Conservation (phyloP, 768 basidiomycete genomes). For the Leccinum imitatum region DNA sequence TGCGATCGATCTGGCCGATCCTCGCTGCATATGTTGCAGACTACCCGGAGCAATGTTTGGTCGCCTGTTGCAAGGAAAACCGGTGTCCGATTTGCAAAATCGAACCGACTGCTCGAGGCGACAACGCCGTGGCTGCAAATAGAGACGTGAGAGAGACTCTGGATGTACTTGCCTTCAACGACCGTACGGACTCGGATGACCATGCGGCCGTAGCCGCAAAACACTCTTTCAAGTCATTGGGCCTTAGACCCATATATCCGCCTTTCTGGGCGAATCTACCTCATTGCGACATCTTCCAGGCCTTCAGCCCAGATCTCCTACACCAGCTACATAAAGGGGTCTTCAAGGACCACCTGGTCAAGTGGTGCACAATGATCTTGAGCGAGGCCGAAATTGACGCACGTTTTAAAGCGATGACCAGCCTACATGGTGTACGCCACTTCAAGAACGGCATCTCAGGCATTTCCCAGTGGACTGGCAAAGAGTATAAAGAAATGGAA, state of each 20-base stretch:
- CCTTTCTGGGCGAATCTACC: constrained; percentile 14
- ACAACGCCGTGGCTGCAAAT: not conserved
- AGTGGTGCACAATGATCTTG: constrained; percentile 30
- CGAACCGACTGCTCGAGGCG: not conserved
- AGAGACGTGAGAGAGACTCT: not conserved
- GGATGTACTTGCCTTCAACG: not conserved
- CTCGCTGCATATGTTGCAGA: not conserved
- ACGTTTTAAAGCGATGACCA: constrained; percentile 12
- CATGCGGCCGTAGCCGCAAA: not conserved
- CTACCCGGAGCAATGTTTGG: not conserved
- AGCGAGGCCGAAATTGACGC: constrained; percentile 15
- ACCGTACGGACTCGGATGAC: not conserved
- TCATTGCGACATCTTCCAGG: constrained; percentile 28
- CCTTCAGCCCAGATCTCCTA: constrained; percentile 40
- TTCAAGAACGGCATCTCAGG: constrained; percentile 34
- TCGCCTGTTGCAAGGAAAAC: constrained; percentile 8
- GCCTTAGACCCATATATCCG: constrained; percentile 13
- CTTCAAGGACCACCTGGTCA: constrained; percentile 43
- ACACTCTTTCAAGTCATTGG: constrained; percentile 11
- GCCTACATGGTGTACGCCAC: constrained; percentile 11
- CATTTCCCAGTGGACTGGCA: constrained; percentile 34
- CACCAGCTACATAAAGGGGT: constrained; percentile 50
- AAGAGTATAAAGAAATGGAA: constrained; percentile 18
- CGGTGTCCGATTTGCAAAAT: constrained; percentile 9
- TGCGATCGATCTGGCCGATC: not conserved